Evolutionary conservation across 768 basidiomycete species (phyloP).

Genomic region (Xanthoconium stramineum): DNA sequence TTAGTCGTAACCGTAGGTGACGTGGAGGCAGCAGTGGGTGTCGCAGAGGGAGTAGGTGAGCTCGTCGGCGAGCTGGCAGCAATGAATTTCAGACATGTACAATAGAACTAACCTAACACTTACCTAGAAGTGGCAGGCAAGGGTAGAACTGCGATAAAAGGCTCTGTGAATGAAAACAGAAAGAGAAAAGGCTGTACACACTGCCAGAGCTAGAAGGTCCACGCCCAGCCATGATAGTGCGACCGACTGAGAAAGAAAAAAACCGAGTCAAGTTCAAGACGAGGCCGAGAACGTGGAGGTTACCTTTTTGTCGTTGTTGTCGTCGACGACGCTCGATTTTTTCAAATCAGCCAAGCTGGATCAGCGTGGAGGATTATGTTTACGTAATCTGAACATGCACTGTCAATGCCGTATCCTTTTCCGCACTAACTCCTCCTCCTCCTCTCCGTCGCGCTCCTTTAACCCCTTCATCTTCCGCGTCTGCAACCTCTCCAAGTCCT

Average conservation of each 20-base stretch:
- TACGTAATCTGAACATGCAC: conserved; percentile 17
- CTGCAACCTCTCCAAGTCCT: conserved; percentile 85
- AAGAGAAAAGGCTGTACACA: conserved; percentile 1
- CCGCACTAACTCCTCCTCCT: conserved; percentile 13
- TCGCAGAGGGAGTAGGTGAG: background rate
- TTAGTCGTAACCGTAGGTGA: conserved; percentile 6
- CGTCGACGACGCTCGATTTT: conserved; percentile 13
- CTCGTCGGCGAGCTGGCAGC: background rate
- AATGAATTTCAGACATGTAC: too few relatives aligned
- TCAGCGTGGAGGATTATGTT: conserved; percentile 4
- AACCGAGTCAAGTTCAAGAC: background rate
- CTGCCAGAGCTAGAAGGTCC: too few relatives aligned
- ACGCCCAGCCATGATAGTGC: background rate
- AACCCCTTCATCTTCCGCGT: conserved; percentile 97
- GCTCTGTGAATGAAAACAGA: background rate
- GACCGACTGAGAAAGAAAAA: too few relatives aligned
- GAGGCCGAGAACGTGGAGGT: background rate
- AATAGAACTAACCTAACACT: background rate
- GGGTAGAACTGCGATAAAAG: too few relatives aligned
- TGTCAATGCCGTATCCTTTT: conserved; percentile 18
- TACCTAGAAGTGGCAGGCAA: background rate
- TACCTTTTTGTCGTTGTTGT: conserved; percentile 6
- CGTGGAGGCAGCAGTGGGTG: background rate
- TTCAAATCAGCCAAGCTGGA: background rate
- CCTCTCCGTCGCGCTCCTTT: conserved; percentile 37